phyloP scores from a whole-genome alignment of 139 green algal species.

The Desmodesmus armatus region DNA sequence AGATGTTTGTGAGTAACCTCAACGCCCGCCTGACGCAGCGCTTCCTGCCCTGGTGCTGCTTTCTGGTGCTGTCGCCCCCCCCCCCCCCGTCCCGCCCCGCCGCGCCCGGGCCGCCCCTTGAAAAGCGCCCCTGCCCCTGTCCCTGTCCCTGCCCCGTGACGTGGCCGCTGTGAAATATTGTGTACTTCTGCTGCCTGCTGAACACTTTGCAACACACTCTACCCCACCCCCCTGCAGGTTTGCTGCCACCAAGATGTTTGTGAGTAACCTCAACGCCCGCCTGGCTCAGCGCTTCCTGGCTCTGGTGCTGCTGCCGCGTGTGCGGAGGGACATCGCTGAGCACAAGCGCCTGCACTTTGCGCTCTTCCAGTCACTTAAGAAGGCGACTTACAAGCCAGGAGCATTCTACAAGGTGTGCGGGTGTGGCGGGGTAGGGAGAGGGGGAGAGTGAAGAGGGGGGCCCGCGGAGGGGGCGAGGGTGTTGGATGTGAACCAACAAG shows the following conservation, averaged over 20 bases:
- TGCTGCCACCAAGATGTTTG: slow-evolving; percentile 93
- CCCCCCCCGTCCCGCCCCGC: no score
- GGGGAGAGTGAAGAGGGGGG: no score
- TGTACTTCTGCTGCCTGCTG: no score
- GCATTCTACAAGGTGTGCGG: slow-evolving; percentile 94
- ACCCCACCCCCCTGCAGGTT: background rate
- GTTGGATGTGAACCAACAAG: slow-evolving; percentile 95
- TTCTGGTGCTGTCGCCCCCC: no score
- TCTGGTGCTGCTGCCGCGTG: slow-evolving; percentile 93
- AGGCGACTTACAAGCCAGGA: slow-evolving; percentile 98
- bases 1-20: slow-evolving; percentile 97
- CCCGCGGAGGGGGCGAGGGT: no score
- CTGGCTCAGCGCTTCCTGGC: slow-evolving; percentile 93
- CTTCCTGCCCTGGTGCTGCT: slow-evolving; percentile 97
- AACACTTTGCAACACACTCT: no score
- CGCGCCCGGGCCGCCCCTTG: no score
- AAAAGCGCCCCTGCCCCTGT: no score
- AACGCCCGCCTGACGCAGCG: slow-evolving; percentile 89
- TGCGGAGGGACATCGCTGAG: slow-evolving; percentile 89
- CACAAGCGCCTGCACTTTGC: slow-evolving; percentile 96
- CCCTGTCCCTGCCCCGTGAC: no score
- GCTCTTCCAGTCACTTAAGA: slow-evolving; percentile 96
- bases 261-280: slow-evolving; percentile 94
- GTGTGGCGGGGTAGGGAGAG: background rate
- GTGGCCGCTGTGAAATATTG: no score